Evolutionary conservation across 345 rosid species (phyloP).

Genomic region (Eucalyptus pauciflora): DNA sequence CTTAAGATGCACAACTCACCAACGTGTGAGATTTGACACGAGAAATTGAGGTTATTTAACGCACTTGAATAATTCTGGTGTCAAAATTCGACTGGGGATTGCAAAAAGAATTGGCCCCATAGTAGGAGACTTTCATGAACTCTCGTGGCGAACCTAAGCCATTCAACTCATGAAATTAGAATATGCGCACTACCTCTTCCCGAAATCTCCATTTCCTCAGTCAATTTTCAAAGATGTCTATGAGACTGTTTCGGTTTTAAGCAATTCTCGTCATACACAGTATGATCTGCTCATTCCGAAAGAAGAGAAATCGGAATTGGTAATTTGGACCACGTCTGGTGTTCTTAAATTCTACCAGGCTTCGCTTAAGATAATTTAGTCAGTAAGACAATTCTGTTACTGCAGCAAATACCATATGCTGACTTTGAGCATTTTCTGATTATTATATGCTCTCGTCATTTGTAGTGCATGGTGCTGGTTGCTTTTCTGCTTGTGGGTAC

Average conservation of each 20-base stretch:
- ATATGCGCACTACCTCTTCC: not conserved
- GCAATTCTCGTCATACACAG: constrained; percentile 50
- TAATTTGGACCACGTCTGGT: not conserved
- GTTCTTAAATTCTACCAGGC: not conserved
- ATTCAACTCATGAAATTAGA: not conserved
- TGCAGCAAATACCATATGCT: constrained; percentile 32
- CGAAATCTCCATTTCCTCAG: not conserved
- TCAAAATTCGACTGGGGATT: not conserved
- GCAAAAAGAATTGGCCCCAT: constrained; percentile 49
- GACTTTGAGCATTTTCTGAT: not conserved
- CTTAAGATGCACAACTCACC: not conserved
- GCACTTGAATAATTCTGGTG: not conserved
- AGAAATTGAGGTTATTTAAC: not conserved
- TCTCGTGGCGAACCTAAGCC: constrained; percentile 69
- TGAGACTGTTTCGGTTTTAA: not conserved
- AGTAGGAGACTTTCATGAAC: constrained; percentile 19
- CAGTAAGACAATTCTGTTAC: not conserved
- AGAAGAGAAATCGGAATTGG: constrained; percentile 52
- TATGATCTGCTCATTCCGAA: constrained; percentile 50
- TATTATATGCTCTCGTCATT: not conserved
- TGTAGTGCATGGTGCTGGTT: constrained; percentile 60
- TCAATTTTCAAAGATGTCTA: not conserved
- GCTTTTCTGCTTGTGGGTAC: constrained; percentile 69
- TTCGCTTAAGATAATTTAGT: not conserved
- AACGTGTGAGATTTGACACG: not conserved